These are phyloP conservation scores for Naganishia albida DNA, from an alignment of 1,284 basidiomycete genomes.

Conservation along the genomic window DNA sequence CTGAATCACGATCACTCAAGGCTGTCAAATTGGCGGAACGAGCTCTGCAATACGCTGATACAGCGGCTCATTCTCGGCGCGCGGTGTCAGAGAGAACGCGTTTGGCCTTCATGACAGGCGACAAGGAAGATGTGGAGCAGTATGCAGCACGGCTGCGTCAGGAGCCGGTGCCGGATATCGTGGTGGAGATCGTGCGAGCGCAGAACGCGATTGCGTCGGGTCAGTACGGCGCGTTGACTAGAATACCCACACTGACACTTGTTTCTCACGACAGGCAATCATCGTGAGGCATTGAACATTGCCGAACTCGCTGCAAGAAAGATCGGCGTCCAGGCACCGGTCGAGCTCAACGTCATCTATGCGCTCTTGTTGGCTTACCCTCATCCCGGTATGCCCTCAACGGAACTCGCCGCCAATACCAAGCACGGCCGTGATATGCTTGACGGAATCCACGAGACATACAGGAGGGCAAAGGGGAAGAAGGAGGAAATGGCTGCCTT, in stretches of 20 bases:
- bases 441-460: constrained; percentile 68
- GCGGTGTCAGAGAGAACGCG: constrained; percentile 72
- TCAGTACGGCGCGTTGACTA: constrained; percentile 47
- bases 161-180: constrained; percentile 63
- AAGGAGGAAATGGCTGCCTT: constrained; percentile 52
- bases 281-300: constrained; percentile 63
- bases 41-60: constrained; percentile 87
- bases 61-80: constrained; percentile 77
- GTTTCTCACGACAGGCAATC: constrained; percentile 59
- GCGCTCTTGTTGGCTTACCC: constrained; percentile 80
- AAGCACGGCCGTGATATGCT: constrained; percentile 75
- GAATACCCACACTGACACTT: neutral
- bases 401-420: constrained; percentile 72
- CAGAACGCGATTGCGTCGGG: constrained; percentile 82
- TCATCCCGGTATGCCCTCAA: constrained; percentile 71
- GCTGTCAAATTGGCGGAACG: constrained; percentile 88
- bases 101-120: constrained; percentile 69
- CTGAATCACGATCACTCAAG: constrained; percentile 55
- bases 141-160: constrained; percentile 74
- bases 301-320: constrained; percentile 68
- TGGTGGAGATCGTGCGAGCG: constrained; percentile 79
- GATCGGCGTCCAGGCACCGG: constrained; percentile 45
- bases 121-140: constrained; percentile 64
- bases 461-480: constrained; percentile 57
- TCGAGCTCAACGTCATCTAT: constrained; percentile 83